Conservation (phyloP, 345 rosid species). For the Brassica nigra region DNA sequence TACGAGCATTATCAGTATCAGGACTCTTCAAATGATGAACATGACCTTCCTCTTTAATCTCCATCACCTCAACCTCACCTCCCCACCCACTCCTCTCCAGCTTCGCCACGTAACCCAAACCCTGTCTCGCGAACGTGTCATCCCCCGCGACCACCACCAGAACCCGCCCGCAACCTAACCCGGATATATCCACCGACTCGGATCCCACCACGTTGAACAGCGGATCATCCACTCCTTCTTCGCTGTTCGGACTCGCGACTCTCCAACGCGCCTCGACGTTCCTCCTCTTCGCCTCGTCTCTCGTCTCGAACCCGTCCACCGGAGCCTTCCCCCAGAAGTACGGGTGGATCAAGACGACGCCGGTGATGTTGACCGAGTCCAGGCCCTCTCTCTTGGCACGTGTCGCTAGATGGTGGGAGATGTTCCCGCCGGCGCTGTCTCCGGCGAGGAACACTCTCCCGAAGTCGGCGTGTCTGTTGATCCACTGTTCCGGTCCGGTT, state of each 20-base stretch:
- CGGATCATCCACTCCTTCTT: constrained; percentile 52
- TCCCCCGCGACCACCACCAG: constrained; percentile 50
- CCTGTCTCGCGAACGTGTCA: constrained; percentile 44
- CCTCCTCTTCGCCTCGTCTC: constrained; percentile 40
- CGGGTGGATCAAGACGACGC: constrained; percentile 49
- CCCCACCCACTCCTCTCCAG: constrained; percentile 48
- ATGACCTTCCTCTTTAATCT: constrained; percentile 47
- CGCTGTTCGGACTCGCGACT: constrained; percentile 40
- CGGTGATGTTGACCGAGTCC: neutral
- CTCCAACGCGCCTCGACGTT: constrained; percentile 34
- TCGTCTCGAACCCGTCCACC: constrained; percentile 27
- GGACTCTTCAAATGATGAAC: constrained; percentile 45
- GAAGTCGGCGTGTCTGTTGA: constrained; percentile 52
- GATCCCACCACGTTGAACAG: constrained; percentile 42
- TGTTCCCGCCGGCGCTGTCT: constrained; percentile 72
- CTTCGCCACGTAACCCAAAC: constrained; percentile 41
- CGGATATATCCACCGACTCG: constrained; percentile 35
- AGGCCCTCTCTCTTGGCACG: constrained; percentile 35
- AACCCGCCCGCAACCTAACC: constrained; percentile 42
- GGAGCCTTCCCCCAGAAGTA: constrained; percentile 47
- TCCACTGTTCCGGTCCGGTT: constrained; percentile 48
- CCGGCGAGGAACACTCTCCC: constrained; percentile 49
- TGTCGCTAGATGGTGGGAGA: constrained; percentile 47
- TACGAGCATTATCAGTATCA: constrained; percentile 30
- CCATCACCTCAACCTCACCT: constrained; percentile 46